Evolutionary conservation across 108 stramenopile species (phyloP), one percentile per base, ranked within the genome.

Genomic region (Discostella pseudostelligera): DNA sequence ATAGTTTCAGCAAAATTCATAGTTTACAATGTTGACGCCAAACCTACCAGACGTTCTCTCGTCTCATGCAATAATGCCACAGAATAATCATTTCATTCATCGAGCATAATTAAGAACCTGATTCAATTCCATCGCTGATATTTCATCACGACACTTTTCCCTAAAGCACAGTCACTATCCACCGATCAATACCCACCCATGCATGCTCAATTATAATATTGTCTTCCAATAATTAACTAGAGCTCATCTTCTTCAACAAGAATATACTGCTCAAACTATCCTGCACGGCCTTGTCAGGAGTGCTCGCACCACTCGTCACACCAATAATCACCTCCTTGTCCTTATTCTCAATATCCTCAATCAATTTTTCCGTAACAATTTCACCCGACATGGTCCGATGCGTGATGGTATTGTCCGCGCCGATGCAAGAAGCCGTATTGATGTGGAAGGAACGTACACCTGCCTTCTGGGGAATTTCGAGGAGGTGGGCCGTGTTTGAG

Each of bases 221-320:
- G 32, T 32, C 32, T 32, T 5, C 4, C 5, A 4, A 32, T 32
- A 4, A 32, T 4, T 3, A 51, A 56, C 55, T 56, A 50, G 62
- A 49, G 26, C 76, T 39, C 56, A 87, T 35, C 59, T 87, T 72
- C 59, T 90, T 95, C 62, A 95, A 75, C 83, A 95, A 76, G 57
- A 95, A 90, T 64, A 95, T 84, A 46, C 83, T 81, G 53, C 89
- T 85, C 66, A 95, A 78, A 44, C 89, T 79, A 51, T 93, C 90
- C 75, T 92, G 88, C 6, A 96, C 89, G 13, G 89, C 86, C 19
- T 84, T 85, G 66, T 96, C 95, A 8, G 95, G 92, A 11, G 97
- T 97, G 26, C 91, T 93, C n/a, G 97, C 97, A 4, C 97, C 97
- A n/a, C 89, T 89, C 16, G 97, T 97, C 8, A 97, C 94, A 14